phyloP scores from a whole-genome alignment of 805 yeast genomes.

The Candida tibetensis region DNA sequence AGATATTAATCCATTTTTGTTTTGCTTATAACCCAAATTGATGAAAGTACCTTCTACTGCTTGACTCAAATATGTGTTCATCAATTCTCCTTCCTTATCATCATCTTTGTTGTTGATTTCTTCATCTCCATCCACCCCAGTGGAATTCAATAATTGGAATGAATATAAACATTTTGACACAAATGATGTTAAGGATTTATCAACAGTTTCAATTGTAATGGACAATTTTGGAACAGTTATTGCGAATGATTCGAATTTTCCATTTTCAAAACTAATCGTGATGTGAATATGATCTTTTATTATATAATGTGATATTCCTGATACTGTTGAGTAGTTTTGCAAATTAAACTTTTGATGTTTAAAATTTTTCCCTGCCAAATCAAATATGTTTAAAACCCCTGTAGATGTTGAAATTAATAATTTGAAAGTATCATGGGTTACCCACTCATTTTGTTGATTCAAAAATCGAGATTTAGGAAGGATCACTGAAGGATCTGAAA shows the following conservation, averaged over 20 bases:
- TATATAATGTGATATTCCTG: slow-evolving; percentile 2
- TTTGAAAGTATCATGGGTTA: background rate
- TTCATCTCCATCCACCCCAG: slow-evolving; percentile 15
- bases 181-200: slow-evolving; percentile 15
- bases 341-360: background rate
- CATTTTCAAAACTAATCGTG: slow-evolving; percentile 18
- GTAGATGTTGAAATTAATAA: slow-evolving; percentile 9
- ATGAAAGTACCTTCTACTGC: slow-evolving; percentile 27
- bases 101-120: slow-evolving; percentile 2
- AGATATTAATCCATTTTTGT: slow-evolving; percentile 18
- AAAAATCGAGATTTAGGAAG: slow-evolving; percentile 7
- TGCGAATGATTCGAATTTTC: slow-evolving; percentile 15
- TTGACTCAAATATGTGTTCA: slow-evolving; percentile 5
- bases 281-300: slow-evolving; percentile 1
- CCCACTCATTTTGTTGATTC: slow-evolving; percentile 9
- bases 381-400: slow-evolving; percentile 4
- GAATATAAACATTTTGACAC: slow-evolving; percentile 19
- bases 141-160: slow-evolving; percentile 20
- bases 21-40: slow-evolving; percentile 21
- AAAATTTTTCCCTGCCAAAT: background rate
- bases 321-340: slow-evolving; percentile 1
- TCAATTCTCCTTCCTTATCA: background rate
- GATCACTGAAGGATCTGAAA: background rate
- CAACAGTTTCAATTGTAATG: slow-evolving; percentile 1
- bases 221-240: slow-evolving; percentile 5